phyloP scores from a whole-genome alignment of 345 rosid genomes.

The Gossypium arboreum region DNA sequence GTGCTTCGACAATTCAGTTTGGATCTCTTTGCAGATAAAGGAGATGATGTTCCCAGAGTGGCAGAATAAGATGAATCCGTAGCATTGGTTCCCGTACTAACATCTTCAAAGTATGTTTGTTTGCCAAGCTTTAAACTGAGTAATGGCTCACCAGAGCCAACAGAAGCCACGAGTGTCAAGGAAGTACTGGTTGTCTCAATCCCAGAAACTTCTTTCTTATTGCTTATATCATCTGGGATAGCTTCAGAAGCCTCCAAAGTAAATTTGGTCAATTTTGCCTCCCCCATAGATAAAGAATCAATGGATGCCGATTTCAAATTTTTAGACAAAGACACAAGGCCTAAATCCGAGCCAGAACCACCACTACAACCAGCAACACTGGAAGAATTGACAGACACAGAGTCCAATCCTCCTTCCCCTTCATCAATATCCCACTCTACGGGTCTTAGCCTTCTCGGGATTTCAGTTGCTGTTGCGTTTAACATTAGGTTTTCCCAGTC shows the following conservation, averaged over 20 bases:
- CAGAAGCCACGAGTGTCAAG: conserved; percentile 52
- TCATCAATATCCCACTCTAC: conserved; percentile 65
- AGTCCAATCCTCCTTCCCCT: conserved; percentile 46
- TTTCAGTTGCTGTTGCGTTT: conserved; percentile 49
- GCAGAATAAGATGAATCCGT: conserved; percentile 38
- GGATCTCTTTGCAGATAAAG: conserved; percentile 55
- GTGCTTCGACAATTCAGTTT: conserved; percentile 44
- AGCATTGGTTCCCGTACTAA: conserved; percentile 45
- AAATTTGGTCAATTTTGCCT: conserved; percentile 40
- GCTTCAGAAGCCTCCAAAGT: conserved; percentile 43
- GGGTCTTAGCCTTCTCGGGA: conserved; percentile 41
- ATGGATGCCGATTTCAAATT: conserved; percentile 65
- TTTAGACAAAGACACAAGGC: conserved; percentile 60
- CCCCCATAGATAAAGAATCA: conserved; percentile 57
- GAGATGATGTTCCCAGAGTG: conserved; percentile 33
- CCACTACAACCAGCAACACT: conserved; percentile 44
- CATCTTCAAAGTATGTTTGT: conserved; percentile 59
- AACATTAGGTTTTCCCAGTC: conserved; percentile 76
- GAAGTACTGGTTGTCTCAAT: conserved; percentile 28
- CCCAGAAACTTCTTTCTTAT: conserved; percentile 36
- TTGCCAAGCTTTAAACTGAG: conserved; percentile 83
- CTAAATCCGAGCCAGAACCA: conserved; percentile 63
- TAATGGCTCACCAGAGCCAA: conserved; percentile 66
- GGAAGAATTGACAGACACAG: conserved; percentile 55
- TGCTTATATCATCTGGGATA: conserved; percentile 33